Evolutionary conservation across 257 asterid species (phyloP), one percentile per base, ranked within the genome.

Genomic region (Oldenlandia corymbosa): DNA sequence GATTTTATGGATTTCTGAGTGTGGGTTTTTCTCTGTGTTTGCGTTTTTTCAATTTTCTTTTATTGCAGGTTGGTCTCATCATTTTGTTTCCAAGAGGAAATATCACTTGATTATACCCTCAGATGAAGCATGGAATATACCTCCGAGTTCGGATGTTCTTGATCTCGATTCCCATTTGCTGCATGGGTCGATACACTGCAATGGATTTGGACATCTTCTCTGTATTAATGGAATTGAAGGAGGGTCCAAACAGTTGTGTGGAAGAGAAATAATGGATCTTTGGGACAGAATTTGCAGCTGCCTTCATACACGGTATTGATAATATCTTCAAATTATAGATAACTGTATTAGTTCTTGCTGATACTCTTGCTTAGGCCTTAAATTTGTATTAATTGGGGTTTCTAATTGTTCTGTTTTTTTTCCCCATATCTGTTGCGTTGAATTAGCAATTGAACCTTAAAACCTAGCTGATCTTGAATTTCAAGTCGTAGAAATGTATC

Each of bases 121-220:
- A 24, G 83, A 85, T 68, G 81, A 78, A 43, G 94, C 80, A 36
- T 93, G 99, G 91, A 75, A 83, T 63, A 81, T 73, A 49, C 81
- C 79, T n/a, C 83, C 85, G 45, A 70, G 67, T 30, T 84, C 80
- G 45, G 80, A 80, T 60, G 82, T 73, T 51, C 71, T 84, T 52
- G 90, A 93, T 71, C 58, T 75, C 37, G 84, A 83, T 48, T 78
- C 86, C 2, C 94, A 93, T 64, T 77, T 93, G 58, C 70, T 93
- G 74, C 97, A 85, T 48, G 99, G 97, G 51, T 71, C 90, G 79
- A 85, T 87, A 59, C 99, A 93, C 57, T 82, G 94, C 76, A 87
- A 93, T 58, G 99, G 99, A 4, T 85, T 72, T 34, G 99, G 97
- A 0, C 97, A 89, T 76, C 72, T 90, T 81, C 73, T 87, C n/a